Evolutionary conservation across 345 rosid genomes (phyloP).

Genomic region (Citrus sinensis): DVS_A1.0 CM039168.1:798001-798500

Average conservation of each 20-base stretch:
- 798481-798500: accelerated
- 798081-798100: neutral
- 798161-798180: neutral
- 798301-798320: accelerated
- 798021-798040: neutral
- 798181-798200: neutral
- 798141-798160: neutral
- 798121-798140: neutral
- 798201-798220: neutral
- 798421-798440: too few species aligned
- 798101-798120: slow-evolving; percentile 6
- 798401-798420: too few species aligned
- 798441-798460: too few species aligned
- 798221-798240: neutral
- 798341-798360: too few species aligned
- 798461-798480: accelerated
- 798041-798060: neutral
- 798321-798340: too few species aligned
- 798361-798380: too few species aligned
- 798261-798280: too few species aligned
- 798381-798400: too few species aligned
- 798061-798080: slow-evolving; percentile 7
- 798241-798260: neutral
- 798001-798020: neutral
- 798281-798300: accelerated